These are phyloP conservation scores for Priceomyces fermenticarens DNA, from an alignment of 805 yeast genomes.

Conservation along the genomic window DNA sequence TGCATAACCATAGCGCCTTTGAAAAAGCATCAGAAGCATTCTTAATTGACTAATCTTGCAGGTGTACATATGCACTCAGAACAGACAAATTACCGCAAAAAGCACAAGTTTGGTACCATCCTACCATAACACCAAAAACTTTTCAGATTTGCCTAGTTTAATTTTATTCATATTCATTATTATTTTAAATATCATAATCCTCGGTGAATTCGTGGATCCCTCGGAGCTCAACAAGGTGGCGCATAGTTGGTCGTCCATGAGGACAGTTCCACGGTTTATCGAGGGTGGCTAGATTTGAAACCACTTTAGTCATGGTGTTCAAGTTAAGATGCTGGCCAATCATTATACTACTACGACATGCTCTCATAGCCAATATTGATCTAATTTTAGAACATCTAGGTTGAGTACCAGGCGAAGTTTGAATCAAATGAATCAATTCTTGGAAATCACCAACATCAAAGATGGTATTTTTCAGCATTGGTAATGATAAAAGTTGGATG, in stretches of 20 bases:
- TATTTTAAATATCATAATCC: constrained; percentile 11
- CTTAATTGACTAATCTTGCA: too few relatives aligned
- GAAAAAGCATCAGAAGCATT: too few relatives aligned
- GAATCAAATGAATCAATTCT: constrained; percentile 68
- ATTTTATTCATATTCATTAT: too few relatives aligned
- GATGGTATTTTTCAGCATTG: constrained; percentile 65
- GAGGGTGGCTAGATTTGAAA: constrained; percentile 61
- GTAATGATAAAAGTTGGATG: constrained; percentile 59
- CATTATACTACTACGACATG: constrained; percentile 93
- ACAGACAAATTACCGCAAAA: too few relatives aligned
- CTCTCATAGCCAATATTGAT: constrained; percentile 88
- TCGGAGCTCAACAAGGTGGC: constrained; percentile 70
- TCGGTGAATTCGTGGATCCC: constrained; percentile 12
- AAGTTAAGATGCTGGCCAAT: constrained; percentile 69
- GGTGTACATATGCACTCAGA: too few relatives aligned
- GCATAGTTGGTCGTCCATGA: constrained; percentile 96
- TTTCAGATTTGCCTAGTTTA: too few relatives aligned
- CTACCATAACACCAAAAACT: too few relatives aligned
- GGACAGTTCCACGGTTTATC: constrained; percentile 98
- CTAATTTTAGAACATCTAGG: constrained; percentile 75
- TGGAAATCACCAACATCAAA: constrained; percentile 70
- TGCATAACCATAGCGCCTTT: too few relatives aligned
- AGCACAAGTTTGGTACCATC: too few relatives aligned
- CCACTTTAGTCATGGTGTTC: constrained; percentile 65
- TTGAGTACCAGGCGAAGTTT: constrained; percentile 9